These are phyloP conservation scores for Kwoniella shandongensis DNA, from an alignment of 768 basidiomycete genomes.

Conservation along the genomic window DNA sequence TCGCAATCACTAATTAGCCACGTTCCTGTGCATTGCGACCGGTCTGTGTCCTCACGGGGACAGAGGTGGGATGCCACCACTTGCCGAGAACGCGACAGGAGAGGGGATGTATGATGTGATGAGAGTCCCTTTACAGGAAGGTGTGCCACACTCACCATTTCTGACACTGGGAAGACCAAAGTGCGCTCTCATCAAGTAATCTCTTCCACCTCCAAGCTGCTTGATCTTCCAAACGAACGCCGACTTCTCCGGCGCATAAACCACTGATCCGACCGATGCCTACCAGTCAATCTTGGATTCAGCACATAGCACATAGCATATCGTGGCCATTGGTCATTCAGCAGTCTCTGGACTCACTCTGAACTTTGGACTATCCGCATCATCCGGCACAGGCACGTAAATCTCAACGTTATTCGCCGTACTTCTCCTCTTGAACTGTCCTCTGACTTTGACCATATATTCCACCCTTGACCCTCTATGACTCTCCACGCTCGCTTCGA, in stretches of 20 bases:
- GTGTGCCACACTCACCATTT: conserved; percentile 72
- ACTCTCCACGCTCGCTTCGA: conserved; percentile 92
- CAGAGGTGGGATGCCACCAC: no score
- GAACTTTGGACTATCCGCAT: conserved; percentile 97
- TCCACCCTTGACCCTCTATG: conserved; percentile 89
- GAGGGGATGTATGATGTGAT: no score
- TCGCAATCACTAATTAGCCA: conserved; percentile 51
- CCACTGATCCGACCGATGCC: conserved; percentile 93
- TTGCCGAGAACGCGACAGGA: no score
- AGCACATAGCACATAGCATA: conserved; percentile 4
- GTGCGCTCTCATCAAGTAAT: conserved; percentile 97
- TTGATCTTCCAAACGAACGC: conserved; percentile 99
- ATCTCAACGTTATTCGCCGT: conserved; percentile 98
- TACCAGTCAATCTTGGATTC: conserved; percentile 45
- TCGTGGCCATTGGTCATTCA: conserved; percentile 1
- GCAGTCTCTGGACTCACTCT: conserved; percentile 75
- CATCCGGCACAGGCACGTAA: conserved; percentile 97
- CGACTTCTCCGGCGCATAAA: conserved; percentile 96
- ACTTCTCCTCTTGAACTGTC: conserved; percentile 95
- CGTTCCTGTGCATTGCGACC: no score
- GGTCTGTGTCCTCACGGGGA: no score
- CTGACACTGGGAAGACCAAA: conserved; percentile 93
- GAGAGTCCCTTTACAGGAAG: no score
- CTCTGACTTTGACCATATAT: conserved; percentile 90
- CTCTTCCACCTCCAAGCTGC: conserved; percentile 89